Evolutionary conservation across 2,329 filamentous ascomycete species (phyloP), one percentile per base, ranked within the genome.

Genomic region (Arthrobotrys sinensis): DNA sequence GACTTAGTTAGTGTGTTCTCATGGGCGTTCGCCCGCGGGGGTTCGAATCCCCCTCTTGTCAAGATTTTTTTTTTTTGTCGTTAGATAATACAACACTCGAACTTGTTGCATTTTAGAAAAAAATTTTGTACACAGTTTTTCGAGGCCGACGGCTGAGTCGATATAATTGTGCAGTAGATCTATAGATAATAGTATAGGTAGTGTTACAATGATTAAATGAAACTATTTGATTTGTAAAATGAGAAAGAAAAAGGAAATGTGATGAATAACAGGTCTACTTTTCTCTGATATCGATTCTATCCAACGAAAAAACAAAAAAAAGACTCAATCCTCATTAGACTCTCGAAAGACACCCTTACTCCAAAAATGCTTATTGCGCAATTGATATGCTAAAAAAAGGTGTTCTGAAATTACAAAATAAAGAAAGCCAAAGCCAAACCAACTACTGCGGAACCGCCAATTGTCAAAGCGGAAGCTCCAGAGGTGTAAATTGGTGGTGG

Each of bases 31-130:
- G 66, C 52, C 66, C 66, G 48, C 63, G 36, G 64, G 64, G 64
- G 64, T 67, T 67, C 64, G 64, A 55, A 67, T 67, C 64, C 64
- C 63, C 64, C 36, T 67, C 64, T 67, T 67, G 64, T 67, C 63
- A 66, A 19, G 28, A 66, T 40, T 52, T 43, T 16, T 66, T 66
- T 52, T 66, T 53, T 28, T 0, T 36, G 12, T 52, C 21, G 4
- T 5, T 24, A 21, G 4, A 50, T 8, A 34, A 19, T 48, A 46
- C 43, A 65, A 57, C 52, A 43, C 55, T n/a, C n/a, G 4, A 28
- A 24, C 2, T 40, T 60, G 55, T 60, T 60, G 36, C 5, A 60
- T 60, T 60, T 60, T 60, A 12, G 19, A 36, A 24, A 40, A 38
- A 16, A 6, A 36, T 57, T 57, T 50, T 11, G 6, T 10, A 48